Evolutionary conservation across 192 early-diverging fungal species (phyloP).

Genomic region (Entophlyctis luteolus): DNA sequence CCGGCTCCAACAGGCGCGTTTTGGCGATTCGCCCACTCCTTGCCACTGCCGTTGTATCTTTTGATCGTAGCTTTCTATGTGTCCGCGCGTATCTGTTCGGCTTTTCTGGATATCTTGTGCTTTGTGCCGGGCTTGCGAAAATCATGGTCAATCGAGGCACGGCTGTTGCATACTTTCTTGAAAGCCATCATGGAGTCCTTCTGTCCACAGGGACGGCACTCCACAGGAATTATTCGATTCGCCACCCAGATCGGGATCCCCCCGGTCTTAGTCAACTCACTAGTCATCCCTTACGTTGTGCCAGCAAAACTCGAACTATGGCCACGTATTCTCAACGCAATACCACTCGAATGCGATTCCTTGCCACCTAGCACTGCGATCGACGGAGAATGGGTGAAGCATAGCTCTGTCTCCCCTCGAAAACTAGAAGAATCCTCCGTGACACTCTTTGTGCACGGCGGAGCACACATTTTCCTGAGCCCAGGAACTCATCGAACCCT

Average conservation of each 20-base stretch:
- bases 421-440: background rate
- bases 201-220: constrained; percentile 38
- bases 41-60: constrained; percentile 37
- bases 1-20: constrained; percentile 19
- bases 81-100: background rate
- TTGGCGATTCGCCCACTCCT: constrained; percentile 28
- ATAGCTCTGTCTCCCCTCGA: background rate
- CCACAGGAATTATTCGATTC: constrained; percentile 29
- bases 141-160: constrained; percentile 25
- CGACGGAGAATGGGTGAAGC: constrained; percentile 28
- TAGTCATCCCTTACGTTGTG: background rate
- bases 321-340: background rate
- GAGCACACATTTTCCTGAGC: constrained; percentile 41
- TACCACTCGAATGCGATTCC: background rate
- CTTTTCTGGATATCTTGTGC: constrained; percentile 11
- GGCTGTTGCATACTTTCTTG: constrained; percentile 14
- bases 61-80: background rate
- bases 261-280: constrained; percentile 8
- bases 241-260: constrained; percentile 26
- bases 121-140: constrained; percentile 19
- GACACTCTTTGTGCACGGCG: constrained; percentile 40
- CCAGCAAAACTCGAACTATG: background rate
- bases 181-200: constrained; percentile 13
- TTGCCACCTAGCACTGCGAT: background rate
- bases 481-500: constrained; percentile 35